Percentiles rank a stretch among this genome's conserved stretches.
phyloP scores from a whole-genome alignment of 2,329 filamentous ascomycete species.

The Cordyceps farinosa region DNA sequence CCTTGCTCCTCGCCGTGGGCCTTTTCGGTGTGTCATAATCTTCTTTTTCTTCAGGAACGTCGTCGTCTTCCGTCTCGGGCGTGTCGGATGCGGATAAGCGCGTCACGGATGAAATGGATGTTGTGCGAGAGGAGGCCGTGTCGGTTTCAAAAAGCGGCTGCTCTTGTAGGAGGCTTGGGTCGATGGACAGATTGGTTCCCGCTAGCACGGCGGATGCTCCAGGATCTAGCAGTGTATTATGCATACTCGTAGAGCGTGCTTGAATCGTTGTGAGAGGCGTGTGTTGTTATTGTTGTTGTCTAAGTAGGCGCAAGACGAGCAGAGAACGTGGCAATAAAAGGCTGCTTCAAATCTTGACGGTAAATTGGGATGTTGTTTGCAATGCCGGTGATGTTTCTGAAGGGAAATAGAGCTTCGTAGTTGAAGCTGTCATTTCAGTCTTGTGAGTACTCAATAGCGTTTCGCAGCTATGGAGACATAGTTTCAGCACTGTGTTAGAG shows the following conservation, averaged over 20 bases:
- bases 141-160: neutral
- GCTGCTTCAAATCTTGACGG: neutral
- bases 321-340: neutral
- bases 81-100: neutral
- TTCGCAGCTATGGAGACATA: too few species aligned
- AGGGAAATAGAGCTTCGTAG: too few species aligned
- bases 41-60: neutral
- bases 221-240: constrained; percentile 2
- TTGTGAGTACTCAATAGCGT: too few species aligned
- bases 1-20: neutral
- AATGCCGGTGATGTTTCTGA: too few species aligned
- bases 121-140: constrained; percentile 8
- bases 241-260: constrained; percentile 3
- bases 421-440: too few species aligned
- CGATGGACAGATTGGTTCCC: constrained; percentile 3
- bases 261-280: neutral
- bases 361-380: too few species aligned
- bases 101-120: constrained; percentile 9
- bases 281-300: neutral
- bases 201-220: constrained; percentile 11
- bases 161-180: neutral
- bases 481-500: too few species aligned
- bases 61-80: neutral
- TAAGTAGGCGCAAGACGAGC: neutral
- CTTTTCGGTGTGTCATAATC: neutral